phyloP scores from a whole-genome alignment of 1,139 yeast species.

The Petasospora fabianii region DNA sequence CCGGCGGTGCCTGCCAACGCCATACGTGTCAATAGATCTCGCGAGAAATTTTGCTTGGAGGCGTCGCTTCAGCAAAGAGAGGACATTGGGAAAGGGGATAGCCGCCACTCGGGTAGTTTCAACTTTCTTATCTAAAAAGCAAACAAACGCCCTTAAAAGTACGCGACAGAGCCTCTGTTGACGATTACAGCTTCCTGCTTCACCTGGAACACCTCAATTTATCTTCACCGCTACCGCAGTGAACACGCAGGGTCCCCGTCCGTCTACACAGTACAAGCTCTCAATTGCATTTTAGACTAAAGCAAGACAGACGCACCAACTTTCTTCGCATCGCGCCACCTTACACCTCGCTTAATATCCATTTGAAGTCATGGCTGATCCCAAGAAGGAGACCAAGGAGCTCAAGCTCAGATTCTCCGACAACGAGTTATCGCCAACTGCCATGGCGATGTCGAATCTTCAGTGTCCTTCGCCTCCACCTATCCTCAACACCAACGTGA shows the following conservation, averaged over 20 bases:
- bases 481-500: conserved; percentile 41
- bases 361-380: not conserved
- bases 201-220: too few species aligned
- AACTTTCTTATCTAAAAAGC: too few species aligned
- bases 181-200: too few species aligned
- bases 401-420: conserved; percentile 2
- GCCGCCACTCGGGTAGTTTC: too few species aligned
- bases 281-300: too few species aligned
- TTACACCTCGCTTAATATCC: not conserved
- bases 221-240: too few species aligned
- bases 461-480: conserved; percentile 73
- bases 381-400: not conserved
- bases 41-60: conserved; percentile 1
- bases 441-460: conserved; percentile 51
- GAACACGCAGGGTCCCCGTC: too few species aligned
- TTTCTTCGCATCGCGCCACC: too few species aligned
- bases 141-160: too few species aligned
- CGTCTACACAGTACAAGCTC: too few species aligned
- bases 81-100: not conserved
- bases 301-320: too few species aligned
- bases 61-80: not conserved
- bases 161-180: too few species aligned
- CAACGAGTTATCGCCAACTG: conserved; percentile 21
- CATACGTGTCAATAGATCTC: not conserved
- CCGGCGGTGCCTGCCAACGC: not conserved